Conservation (phyloP, 495 filamentous ascomycete species). For the Aspergillus ostianus region DNA sequence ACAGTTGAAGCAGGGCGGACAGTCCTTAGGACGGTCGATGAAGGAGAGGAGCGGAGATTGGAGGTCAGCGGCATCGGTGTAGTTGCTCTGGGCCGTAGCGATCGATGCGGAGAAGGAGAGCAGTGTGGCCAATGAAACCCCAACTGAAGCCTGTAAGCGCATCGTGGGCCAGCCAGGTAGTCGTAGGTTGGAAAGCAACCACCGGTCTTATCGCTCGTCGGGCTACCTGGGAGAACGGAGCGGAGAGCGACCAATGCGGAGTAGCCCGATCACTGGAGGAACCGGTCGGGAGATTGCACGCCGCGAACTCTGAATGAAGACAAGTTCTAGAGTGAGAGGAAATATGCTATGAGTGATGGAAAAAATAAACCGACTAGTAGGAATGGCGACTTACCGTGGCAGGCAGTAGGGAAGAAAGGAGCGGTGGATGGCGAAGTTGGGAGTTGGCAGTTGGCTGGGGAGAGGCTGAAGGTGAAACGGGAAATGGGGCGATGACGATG, state of each 20-base stretch:
- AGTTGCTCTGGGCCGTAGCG: conserved; percentile 32
- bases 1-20: conserved; percentile 90
- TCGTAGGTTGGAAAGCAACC: neutral
- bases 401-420: neutral
- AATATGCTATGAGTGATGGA: neutral
- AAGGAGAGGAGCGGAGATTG: conserved; percentile 42
- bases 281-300: conserved; percentile 6
- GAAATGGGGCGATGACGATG: conserved; percentile 38
- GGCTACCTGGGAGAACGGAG: neutral
- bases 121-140: conserved; percentile 27
- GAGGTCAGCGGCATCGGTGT: conserved; percentile 27
- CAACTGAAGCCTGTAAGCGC: conserved; percentile 28
- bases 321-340: neutral
- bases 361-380: neutral
- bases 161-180: conserved; percentile 22
- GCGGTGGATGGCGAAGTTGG: conserved; percentile 4
- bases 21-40: conserved; percentile 58
- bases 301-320: neutral
- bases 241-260: conserved; percentile 9
- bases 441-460: conserved; percentile 2
- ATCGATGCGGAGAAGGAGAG: conserved; percentile 24
- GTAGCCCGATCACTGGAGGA: conserved; percentile 16
- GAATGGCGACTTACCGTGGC: neutral
- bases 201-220: neutral
- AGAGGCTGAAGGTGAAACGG: conserved; percentile 10